Evolutionary conservation across 768 basidiomycete species (phyloP).

Genomic region (Lentinula lateritia): DNA sequence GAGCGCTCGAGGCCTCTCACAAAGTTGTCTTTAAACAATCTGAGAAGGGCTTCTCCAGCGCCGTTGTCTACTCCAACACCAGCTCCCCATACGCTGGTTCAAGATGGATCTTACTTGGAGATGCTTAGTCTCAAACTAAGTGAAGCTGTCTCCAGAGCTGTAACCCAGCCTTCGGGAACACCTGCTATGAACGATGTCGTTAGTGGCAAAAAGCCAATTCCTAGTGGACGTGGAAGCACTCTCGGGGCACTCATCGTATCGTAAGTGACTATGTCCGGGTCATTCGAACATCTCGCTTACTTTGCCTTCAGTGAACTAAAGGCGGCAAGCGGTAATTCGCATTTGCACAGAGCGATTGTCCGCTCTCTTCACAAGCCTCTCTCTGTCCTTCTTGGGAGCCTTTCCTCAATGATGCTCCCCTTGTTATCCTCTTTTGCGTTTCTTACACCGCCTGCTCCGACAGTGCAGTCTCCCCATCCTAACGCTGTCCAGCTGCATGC

Average conservation of each 20-base stretch:
- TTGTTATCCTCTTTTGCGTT: conserved; percentile 63
- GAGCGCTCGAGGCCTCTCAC: conserved; percentile 52
- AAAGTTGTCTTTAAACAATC: conserved; percentile 54
- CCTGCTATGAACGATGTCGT: conserved; percentile 46
- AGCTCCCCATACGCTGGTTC: conserved; percentile 40
- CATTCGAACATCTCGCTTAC: conserved; percentile 10
- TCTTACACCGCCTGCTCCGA: conserved; percentile 43
- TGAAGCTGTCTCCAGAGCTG: conserved; percentile 75
- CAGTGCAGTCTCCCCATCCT: conserved; percentile 42
- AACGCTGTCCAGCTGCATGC: conserved; percentile 72
- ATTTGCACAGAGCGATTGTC: conserved; percentile 64
- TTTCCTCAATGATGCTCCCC: conserved; percentile 64
- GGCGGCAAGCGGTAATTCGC: conserved; percentile 54
- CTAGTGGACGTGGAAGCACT: conserved; percentile 63
- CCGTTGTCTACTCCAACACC: conserved; percentile 30
- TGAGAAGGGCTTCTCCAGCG: conserved; percentile 52
- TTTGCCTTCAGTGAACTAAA: conserved; percentile 55
- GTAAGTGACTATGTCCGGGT: conserved; percentile 37
- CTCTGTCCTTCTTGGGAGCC: conserved; percentile 65
- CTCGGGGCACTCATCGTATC: conserved; percentile 65
- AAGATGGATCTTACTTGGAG: conserved; percentile 79
- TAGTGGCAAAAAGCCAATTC: conserved; percentile 67
- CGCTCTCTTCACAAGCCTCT: conserved; percentile 73
- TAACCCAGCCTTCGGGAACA: conserved; percentile 59
- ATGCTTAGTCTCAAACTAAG: conserved; percentile 71